Conservation (phyloP, 768 basidiomycete genomes). For the Lactifluus subvellereus region DNA sequence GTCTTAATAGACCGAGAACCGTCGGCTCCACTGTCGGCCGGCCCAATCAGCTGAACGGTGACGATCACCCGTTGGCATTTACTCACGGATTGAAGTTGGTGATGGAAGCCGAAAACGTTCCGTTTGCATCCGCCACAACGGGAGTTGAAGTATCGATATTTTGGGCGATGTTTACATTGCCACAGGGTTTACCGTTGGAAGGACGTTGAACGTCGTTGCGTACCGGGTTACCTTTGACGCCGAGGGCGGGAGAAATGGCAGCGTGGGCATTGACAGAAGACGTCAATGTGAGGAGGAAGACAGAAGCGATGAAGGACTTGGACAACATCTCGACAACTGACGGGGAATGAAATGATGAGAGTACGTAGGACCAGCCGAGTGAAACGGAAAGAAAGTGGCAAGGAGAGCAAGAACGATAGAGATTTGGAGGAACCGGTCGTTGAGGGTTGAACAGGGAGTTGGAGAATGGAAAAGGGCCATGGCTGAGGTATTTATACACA, state of each 20-base stretch:
- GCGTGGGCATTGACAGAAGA: slow-evolving; percentile 40
- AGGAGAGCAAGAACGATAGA: background rate
- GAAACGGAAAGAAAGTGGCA: background rate
- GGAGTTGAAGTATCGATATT: slow-evolving; percentile 36
- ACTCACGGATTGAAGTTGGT: slow-evolving; percentile 46
- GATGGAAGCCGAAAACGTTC: slow-evolving; percentile 37
- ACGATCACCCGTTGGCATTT: slow-evolving; percentile 36
- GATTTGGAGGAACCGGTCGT: slow-evolving; percentile 12
- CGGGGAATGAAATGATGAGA: no score
- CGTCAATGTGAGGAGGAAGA: slow-evolving; percentile 33
- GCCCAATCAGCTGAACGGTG: slow-evolving; percentile 33
- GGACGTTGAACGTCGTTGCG: slow-evolving; percentile 31
- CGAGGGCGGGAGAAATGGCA: slow-evolving; percentile 39
- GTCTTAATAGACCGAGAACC: slow-evolving; percentile 42
- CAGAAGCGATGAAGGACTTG: slow-evolving; percentile 29
- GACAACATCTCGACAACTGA: slow-evolving; percentile 25
- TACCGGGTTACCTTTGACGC: slow-evolving; percentile 26
- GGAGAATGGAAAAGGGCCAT: background rate
- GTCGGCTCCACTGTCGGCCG: slow-evolving; percentile 35
- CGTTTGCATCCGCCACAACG: slow-evolving; percentile 31
- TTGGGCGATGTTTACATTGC: slow-evolving; percentile 37
- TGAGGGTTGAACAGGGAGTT: background rate
- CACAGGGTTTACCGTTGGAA: slow-evolving; percentile 36
- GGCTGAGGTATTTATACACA: slow-evolving; percentile 1
- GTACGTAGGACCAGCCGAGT: background rate